Conservation (phyloP, 345 rosid genomes). For the Eucalyptus erythrocorys region DNA sequence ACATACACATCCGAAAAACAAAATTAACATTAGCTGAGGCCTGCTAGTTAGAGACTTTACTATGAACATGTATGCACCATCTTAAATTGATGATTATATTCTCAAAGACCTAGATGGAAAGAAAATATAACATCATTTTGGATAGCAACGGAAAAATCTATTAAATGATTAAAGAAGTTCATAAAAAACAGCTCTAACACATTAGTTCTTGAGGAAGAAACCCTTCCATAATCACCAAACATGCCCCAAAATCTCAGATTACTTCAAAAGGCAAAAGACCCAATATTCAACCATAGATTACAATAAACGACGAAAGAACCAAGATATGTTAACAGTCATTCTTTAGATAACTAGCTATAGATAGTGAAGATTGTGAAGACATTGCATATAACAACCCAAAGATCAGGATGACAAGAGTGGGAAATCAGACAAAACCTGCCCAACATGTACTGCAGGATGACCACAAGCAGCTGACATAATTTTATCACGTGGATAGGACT, state of each 20-base stretch:
- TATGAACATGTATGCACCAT: not conserved
- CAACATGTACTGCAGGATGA: conserved; percentile 91
- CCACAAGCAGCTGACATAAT: conserved; percentile 78
- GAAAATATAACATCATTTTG: not conserved
- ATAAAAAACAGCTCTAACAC: not conserved
- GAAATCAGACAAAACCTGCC: conserved; percentile 45
- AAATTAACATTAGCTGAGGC: not conserved
- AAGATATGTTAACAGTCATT: not conserved
- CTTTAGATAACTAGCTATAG: not conserved
- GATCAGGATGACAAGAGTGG: not conserved
- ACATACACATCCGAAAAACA: not conserved
- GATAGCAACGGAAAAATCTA: not conserved
- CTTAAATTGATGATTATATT: not conserved
- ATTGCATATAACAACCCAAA: not conserved
- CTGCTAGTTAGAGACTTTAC: not conserved
- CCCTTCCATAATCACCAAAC: not conserved
- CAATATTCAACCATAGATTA: not conserved
- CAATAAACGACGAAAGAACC: not conserved
- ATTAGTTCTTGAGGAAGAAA: not conserved
- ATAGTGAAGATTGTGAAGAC: not conserved
- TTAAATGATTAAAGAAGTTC: not conserved
- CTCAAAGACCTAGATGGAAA: not conserved
- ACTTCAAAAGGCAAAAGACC: not conserved
- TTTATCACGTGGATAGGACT: conserved; percentile 28
- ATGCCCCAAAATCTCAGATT: not conserved